Evolutionary conservation across 345 rosid genomes (phyloP).

Genomic region (Acer saccharum): DNA sequence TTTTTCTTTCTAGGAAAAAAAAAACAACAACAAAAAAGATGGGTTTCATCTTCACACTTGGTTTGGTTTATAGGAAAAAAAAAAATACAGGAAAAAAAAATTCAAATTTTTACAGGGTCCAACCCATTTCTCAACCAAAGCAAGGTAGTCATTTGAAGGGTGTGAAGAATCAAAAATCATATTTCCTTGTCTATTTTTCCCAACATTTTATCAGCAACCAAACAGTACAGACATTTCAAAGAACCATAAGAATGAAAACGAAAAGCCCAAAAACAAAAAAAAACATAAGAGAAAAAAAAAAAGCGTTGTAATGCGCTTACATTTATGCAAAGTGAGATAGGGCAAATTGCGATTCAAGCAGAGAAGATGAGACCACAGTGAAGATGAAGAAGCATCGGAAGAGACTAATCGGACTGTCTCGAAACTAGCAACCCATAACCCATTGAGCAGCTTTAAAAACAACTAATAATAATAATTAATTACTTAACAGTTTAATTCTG

Average conservation of each 20-base stretch:
- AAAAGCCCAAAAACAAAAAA: not conserved
- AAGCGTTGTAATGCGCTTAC: not conserved
- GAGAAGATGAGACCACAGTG: not conserved
- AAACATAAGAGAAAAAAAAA: not conserved
- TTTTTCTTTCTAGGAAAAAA: not conserved
- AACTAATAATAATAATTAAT: too few species aligned
- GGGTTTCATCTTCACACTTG: not conserved
- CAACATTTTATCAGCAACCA: conserved; percentile 3
- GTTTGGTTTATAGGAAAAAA: too few species aligned
- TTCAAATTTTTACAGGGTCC: too few species aligned
- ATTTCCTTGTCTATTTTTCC: not conserved
- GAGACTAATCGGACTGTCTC: not conserved
- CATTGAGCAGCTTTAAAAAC: not conserved
- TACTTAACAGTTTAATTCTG: too few species aligned
- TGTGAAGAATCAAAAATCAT: not conserved
- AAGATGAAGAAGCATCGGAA: too few species aligned
- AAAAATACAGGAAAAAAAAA: too few species aligned
- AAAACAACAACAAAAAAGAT: not conserved
- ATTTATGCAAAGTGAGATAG: not conserved
- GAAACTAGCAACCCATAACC: not conserved
- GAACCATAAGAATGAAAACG: not conserved
- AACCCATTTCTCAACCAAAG: not conserved
- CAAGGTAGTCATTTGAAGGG: not conserved
- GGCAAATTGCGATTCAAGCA: not conserved
- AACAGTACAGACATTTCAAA: not conserved